Percentiles rank a stretch among this genome's conserved stretches.
Evolutionary conservation across 177 flowering plant genomes (phyloP).

Genomic region (Vitis hybrid): DNA sequence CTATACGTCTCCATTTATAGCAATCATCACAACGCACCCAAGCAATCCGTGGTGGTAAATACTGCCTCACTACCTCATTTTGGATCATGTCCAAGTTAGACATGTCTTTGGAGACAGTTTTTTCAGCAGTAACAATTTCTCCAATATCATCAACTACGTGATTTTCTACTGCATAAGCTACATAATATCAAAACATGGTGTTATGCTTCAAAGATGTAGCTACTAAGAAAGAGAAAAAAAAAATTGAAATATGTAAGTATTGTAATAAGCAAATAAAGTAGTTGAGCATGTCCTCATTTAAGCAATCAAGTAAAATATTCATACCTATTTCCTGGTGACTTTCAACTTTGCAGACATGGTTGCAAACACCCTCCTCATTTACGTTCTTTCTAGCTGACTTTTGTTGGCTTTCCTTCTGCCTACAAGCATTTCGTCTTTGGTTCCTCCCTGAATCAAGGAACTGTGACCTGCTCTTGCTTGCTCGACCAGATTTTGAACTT

Average conservation of each 20-base stretch:
- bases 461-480: conserved; percentile 31
- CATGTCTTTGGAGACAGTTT: conserved; percentile 18
- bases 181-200: background rate
- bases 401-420: conserved; percentile 20
- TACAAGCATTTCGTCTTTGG: conserved; percentile 24
- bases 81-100: conserved; percentile 21
- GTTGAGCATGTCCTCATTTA: no score
- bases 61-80: conserved; percentile 25
- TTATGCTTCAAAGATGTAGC: background rate
- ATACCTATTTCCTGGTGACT: conserved; percentile 23
- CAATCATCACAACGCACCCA: conserved; percentile 98
- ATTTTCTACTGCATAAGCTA: conserved; percentile 16
- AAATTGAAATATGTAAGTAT: background rate
- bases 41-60: conserved; percentile 43
- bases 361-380: conserved; percentile 22
- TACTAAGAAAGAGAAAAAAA: background rate
- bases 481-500: conserved; percentile 29
- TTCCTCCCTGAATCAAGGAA: conserved; percentile 23
- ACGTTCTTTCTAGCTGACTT: conserved; percentile 25
- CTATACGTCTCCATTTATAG: conserved; percentile 88
- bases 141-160: conserved; percentile 18
- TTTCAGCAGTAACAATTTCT: conserved; percentile 12
- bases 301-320: background rate
- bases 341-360: conserved; percentile 18
- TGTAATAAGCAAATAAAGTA: background rate